Evolutionary conservation across 2,329 filamentous ascomycete species (phyloP), one percentile per base, ranked within the genome.

Genomic region (Fusarium decemcellulare): DNA sequence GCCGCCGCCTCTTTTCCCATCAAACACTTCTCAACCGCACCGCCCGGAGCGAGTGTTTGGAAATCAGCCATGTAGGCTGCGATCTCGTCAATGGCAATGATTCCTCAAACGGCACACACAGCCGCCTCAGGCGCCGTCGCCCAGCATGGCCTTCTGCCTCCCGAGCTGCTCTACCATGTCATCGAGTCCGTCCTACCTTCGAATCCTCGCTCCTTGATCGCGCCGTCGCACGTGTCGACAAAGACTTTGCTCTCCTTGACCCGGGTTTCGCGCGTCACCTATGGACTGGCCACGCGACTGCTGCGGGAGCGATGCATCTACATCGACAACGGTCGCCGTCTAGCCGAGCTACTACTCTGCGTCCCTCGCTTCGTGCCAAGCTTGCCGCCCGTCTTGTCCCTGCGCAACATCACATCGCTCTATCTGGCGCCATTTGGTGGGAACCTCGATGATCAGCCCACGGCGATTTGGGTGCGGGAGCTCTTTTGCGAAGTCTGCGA

Each of bases 271-370:
- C 79, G 79, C 5, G 79, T 80, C 15, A 84, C 82, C 4, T 79
- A 83, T 63, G 66, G 71, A 6, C 61, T 81, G 10, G 83, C 85
- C 5, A 77, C 78, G 15, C 80, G 77, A 40, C 76, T 83, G 11
- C 79, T 87, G n/a, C 81, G 81, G 47, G 74, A 81, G 61, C 78
- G 82, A 66, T 86, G 84, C 72, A 66, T 85, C 37, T 82, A 82
- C 67, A 74, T 87, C 40, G 80, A 84, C 52, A 81, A 81, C 23
- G 73, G 74, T 15, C 65, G 65, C 6, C 79, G 80, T 18, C 78
- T 84, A 14, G 72, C 73, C 6, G 55, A 73, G 5, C 62, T 83
- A 30, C 66, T 83, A 12, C 70, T 74, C 11, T 79, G 78, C 60
- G 66, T 85, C 56, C 72, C 76, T 63, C 76, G 76, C 8, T 52